Percentiles rank a stretch among this genome's conserved stretches.
These are phyloP conservation scores for Paramyrothecium sp. DNA, from an alignment of 2,329 filamentous ascomycete species.

Conservation along the genomic window DNA sequence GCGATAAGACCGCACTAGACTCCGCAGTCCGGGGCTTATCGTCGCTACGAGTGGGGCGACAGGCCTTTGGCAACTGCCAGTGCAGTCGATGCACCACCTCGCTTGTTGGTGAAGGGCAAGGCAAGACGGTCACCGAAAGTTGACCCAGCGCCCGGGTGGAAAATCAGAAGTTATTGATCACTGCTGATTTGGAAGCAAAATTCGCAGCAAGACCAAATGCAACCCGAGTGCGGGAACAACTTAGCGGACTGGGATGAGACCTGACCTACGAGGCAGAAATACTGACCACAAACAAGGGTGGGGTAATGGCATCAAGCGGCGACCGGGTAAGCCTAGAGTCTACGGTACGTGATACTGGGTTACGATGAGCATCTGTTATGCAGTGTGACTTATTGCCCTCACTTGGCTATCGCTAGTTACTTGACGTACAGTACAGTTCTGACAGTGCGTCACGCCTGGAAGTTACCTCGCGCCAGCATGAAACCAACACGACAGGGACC, in stretches of 20 bases:
- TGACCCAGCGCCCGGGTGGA: too few species aligned
- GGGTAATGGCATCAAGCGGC: too few species aligned
- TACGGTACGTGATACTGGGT: not conserved
- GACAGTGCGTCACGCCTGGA: not conserved
- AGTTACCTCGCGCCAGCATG: not conserved
- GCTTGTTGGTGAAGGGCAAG: too few species aligned
- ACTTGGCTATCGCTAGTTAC: not conserved
- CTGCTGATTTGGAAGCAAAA: too few species aligned
- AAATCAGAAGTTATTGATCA: too few species aligned
- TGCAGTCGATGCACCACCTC: not conserved
- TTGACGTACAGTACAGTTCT: not conserved
- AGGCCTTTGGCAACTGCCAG: too few species aligned
- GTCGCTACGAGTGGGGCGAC: not conserved
- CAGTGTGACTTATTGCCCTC: not conserved
- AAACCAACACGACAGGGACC: not conserved
- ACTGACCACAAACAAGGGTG: too few species aligned
- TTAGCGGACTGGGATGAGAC: too few species aligned
- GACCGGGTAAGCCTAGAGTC: not conserved
- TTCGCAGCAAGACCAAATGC: too few species aligned
- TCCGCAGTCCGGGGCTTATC: not conserved
- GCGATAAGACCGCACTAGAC: conserved; percentile 21
- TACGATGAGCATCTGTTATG: not conserved
- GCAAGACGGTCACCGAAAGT: too few species aligned
- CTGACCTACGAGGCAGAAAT: too few species aligned
- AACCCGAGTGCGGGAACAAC: too few species aligned